Conservation (phyloP, 2,329 filamentous ascomycete genomes). For the Exophiala alcalophila region DNA sequence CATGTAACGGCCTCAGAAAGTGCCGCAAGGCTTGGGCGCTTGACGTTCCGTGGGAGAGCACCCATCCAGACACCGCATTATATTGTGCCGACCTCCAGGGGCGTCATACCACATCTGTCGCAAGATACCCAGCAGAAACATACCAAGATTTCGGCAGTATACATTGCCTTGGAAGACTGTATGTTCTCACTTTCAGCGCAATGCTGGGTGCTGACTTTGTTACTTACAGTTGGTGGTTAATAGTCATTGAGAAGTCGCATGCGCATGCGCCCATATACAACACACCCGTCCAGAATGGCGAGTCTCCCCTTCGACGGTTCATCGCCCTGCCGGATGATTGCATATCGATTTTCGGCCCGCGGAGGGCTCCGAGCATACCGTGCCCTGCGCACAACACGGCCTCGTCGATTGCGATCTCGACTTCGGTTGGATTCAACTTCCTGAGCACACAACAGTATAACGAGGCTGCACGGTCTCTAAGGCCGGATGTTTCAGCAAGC, state of each 20-base stretch:
- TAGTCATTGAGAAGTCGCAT: conserved; percentile 61
- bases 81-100: conserved; percentile 75
- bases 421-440: conserved; percentile 78
- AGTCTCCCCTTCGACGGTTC: conserved; percentile 69
- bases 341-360: conserved; percentile 70
- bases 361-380: conserved; percentile 71
- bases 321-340: conserved; percentile 65
- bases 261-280: conserved; percentile 51
- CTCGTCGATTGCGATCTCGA: conserved; percentile 71
- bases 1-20: conserved; percentile 36
- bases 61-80: conserved; percentile 80
- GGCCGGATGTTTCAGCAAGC: conserved; percentile 76
- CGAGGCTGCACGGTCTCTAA: conserved; percentile 60
- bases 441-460: conserved; percentile 69
- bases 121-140: conserved; percentile 73
- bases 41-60: conserved; percentile 62
- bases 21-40: conserved; percentile 62
- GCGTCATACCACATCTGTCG: conserved; percentile 80
- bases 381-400: conserved; percentile 68
- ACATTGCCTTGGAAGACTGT: conserved; percentile 92
- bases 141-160: conserved; percentile 65
- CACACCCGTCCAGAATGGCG: conserved; percentile 42
- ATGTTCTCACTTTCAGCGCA: conserved; percentile 39
- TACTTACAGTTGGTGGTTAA: conserved; percentile 42
- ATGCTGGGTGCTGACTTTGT: conserved; percentile 38